phyloP scores from a whole-genome alignment of 2,329 filamentous ascomycete genomes.

The Aspergillus sp. region DNA sequence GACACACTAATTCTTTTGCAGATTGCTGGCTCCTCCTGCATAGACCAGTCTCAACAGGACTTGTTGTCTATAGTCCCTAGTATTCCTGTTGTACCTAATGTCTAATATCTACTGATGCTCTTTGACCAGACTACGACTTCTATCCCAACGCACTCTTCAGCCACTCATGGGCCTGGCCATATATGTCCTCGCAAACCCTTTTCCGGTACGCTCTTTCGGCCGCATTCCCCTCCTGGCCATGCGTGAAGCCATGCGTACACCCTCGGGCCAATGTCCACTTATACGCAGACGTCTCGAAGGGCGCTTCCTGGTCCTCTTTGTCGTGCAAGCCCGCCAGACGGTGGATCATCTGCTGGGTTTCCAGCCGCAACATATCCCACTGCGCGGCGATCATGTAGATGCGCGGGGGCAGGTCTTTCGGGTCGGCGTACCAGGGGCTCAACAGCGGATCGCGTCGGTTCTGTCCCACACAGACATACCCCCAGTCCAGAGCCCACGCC shows the following conservation, averaged over 20 bases:
- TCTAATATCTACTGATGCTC: too few relatives aligned
- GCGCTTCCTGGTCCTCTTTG: constrained; percentile 18
- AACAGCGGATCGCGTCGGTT: constrained; percentile 44
- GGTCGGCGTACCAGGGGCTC: constrained; percentile 42
- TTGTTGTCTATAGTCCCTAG: too few relatives aligned
- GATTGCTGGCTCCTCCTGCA: too few relatives aligned
- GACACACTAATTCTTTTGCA: too few relatives aligned
- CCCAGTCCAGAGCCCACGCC: constrained; percentile 43
- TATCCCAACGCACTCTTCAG: constrained; percentile 39
- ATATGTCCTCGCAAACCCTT: constrained; percentile 6
- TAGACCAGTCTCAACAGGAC: too few relatives aligned
- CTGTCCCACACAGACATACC: constrained; percentile 42
- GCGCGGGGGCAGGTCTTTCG: constrained; percentile 42
- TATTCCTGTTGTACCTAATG: too few relatives aligned
- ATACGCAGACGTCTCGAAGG: constrained; percentile 21
- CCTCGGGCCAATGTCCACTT: constrained; percentile 23
- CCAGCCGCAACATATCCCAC: constrained; percentile 47
- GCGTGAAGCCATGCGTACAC: constrained; percentile 21
- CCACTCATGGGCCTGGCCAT: constrained; percentile 41
- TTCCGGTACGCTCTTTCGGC: not conserved
- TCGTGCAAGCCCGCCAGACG: constrained; percentile 26
- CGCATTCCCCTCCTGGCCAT: not conserved
- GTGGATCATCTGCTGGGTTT: constrained; percentile 39
- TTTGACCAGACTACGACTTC: too few relatives aligned
- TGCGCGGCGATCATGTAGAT: constrained; percentile 51